Conservation (phyloP, 208 protist genomes). For the Acanthamoeba royreba region DNA sequence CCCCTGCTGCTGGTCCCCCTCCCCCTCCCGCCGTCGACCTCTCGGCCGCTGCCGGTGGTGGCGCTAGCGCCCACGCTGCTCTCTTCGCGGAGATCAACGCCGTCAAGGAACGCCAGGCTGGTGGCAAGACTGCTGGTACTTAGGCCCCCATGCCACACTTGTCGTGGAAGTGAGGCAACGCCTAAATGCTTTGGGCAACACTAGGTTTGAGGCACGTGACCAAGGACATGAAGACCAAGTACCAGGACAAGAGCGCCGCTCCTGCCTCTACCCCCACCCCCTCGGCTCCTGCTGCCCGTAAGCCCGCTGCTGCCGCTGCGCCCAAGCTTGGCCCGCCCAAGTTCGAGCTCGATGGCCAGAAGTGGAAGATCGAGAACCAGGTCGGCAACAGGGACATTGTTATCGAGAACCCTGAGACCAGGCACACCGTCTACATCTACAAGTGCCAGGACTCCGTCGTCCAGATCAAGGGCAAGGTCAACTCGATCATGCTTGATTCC, state of each 20-base stretch:
- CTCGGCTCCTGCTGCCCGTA: background rate
- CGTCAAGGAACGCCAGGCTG: background rate
- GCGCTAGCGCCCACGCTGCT: background rate
- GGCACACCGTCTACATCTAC: constrained; percentile 81
- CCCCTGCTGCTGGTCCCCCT: background rate
- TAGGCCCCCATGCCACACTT: constrained; percentile 41
- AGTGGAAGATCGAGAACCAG: constrained; percentile 79
- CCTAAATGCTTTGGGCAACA: background rate
- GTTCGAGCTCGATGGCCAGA: constrained; percentile 76
- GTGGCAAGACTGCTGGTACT: constrained; percentile 51
- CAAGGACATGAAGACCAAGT: constrained; percentile 74
- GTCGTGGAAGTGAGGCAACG: constrained; percentile 39
- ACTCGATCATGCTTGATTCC: constrained; percentile 71
- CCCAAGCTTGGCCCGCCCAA: constrained; percentile 59
- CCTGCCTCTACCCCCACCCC: background rate
- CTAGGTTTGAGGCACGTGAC: constrained; percentile 68
- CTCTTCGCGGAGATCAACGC: constrained; percentile 57
- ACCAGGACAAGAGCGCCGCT: constrained; percentile 65
- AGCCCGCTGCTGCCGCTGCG: background rate
- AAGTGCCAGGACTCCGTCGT: constrained; percentile 74
- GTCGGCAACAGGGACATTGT: constrained; percentile 70
- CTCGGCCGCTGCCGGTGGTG: background rate
- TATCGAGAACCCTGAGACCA: constrained; percentile 66
- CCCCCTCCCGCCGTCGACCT: constrained; percentile 3
- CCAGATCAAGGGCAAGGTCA: constrained; percentile 80